A percentile compares a stretch with the other conserved stretches of the same genome.
Conservation (phyloP, 257 asterid species). For the Scutellaria galericulata region DNA sequence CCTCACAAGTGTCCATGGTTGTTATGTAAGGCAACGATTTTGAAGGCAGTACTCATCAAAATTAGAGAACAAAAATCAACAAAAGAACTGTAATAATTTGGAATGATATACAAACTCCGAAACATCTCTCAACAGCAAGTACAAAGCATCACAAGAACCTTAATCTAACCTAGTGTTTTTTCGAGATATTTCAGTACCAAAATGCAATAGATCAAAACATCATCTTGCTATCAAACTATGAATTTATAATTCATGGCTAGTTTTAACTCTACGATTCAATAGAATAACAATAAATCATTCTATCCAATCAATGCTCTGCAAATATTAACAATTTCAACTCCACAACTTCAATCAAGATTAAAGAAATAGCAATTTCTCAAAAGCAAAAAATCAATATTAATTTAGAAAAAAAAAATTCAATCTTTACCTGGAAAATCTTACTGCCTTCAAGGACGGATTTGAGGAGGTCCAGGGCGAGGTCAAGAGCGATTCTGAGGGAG, state of each 20-base stretch:
- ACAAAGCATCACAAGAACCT: slow-evolving; percentile 12
- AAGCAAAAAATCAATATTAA: not conserved
- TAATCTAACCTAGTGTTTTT: not conserved
- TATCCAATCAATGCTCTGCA: slow-evolving; percentile 14
- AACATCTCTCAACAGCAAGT: not conserved
- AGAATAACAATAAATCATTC: slow-evolving; percentile 1
- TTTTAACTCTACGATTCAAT: not conserved
- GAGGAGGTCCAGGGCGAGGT: slow-evolving; percentile 70
- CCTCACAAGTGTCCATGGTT: not conserved
- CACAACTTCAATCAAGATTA: not conserved
- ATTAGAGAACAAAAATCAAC: not conserved
- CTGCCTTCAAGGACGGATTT: slow-evolving; percentile 83
- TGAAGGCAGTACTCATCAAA: not conserved
- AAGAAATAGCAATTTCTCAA: too few relatives aligned
- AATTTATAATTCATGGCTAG: not conserved
- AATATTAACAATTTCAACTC: not conserved
- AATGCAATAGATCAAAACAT: slow-evolving; percentile 7
- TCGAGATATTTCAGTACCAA: slow-evolving; percentile 2
- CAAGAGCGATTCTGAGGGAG: slow-evolving; percentile 59
- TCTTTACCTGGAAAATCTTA: slow-evolving; percentile 75
- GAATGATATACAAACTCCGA: not conserved
- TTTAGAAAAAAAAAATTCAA: not conserved
- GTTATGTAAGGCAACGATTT: not conserved
- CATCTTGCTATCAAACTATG: not conserved
- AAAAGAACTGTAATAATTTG: not conserved